Base-by-base conservation (phyloP, 768 basidiomycete genomes). In the Hericium coralloides region DNA sequence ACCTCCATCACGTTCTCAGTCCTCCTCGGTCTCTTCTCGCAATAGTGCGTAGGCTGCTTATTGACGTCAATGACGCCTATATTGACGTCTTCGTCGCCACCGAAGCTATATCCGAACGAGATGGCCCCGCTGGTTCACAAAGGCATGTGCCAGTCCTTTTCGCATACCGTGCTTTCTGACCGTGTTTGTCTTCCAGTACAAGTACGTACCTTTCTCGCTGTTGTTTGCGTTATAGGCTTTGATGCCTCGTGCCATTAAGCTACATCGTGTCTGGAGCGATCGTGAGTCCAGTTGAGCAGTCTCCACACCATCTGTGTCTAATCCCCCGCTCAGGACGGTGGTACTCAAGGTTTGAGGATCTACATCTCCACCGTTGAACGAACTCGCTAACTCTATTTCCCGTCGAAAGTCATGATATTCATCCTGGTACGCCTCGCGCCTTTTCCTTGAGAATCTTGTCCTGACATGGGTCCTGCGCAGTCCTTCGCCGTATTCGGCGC, bases 191-290 rank as follows among this genome's bases (percentile, higher is more conserved):
- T 31, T 31, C 31, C 2, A 31, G 31, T 31, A 31, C 6, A 31
- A 31, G 31, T 31, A 31, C 7, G 31, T 31, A 31, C 6, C 31
- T 31, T 31, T 31, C 31, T 9, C 31, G 31, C 8, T 31, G 31
- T 31, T 8, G 7, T 31, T 8, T 31, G 31, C 31, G 31, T 31
- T 31, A 31, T 31, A 31, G 7, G 31, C 31, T 31, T 31, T 31
- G 31, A 31, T 8, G 31, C 31, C 31, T 31, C 31, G 31, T 31
- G 31, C 31, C 31, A 55, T 52, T 58, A 38, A 68, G 67, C 61
- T 72, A 72, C 61, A 66, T 72, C 55, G 59, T 69, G 38, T 63
- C 70, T n/a, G 68, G 67, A 31, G 70, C 70, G 36, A 59, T 72
- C 48, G 61, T 59, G 38, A 31, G 56, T 56, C 10, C 18, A 14